Conservation (phyloP, 2,329 filamentous ascomycete genomes). For the Fusarium euwallaceae region DNA sequence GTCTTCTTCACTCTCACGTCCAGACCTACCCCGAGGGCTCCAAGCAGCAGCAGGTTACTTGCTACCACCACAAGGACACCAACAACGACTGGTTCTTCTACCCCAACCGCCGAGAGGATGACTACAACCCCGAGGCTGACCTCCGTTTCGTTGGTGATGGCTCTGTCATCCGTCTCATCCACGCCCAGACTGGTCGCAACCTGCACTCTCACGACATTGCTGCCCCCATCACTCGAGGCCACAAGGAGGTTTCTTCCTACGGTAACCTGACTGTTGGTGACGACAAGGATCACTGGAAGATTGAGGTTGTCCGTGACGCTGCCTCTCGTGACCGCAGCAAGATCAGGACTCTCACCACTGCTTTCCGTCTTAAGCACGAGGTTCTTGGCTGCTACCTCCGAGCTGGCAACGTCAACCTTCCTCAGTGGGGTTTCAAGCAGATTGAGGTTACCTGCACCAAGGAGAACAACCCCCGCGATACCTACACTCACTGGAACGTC, state of each 20-base stretch:
- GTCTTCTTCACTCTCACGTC: constrained; percentile 94
- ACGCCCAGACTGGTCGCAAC: constrained; percentile 96
- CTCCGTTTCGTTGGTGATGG: constrained; percentile 84
- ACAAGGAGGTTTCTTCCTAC: constrained; percentile 95
- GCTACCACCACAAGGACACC: constrained; percentile 99
- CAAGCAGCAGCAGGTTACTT: constrained; percentile 94
- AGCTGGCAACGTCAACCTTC: constrained; percentile 94
- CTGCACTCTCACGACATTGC: constrained; percentile 93
- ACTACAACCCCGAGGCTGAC: constrained; percentile 76
- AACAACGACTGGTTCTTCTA: constrained; percentile 99
- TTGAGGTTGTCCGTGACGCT: constrained; percentile 93
- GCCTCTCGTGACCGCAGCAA: constrained; percentile 86
- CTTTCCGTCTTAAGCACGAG: constrained; percentile 88
- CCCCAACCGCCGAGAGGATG: constrained; percentile 83
- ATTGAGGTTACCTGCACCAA: constrained; percentile 97
- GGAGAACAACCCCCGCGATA: constrained; percentile 90
- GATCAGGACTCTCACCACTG: constrained; percentile 91
- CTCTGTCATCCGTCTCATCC: constrained; percentile 86
- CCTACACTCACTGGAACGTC: constrained; percentile 99
- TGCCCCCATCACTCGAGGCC: constrained; percentile 88
- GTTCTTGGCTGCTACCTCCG: constrained; percentile 92
- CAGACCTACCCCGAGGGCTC: constrained; percentile 97
- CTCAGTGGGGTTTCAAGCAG: constrained; percentile 99
- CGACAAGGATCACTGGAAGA: constrained; percentile 96
- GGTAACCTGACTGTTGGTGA: constrained; percentile 96